These are phyloP conservation scores for Gaeumannomyces tritici DNA, from an alignment of 2,329 filamentous ascomycete genomes.

Conservation along the genomic window DNA sequence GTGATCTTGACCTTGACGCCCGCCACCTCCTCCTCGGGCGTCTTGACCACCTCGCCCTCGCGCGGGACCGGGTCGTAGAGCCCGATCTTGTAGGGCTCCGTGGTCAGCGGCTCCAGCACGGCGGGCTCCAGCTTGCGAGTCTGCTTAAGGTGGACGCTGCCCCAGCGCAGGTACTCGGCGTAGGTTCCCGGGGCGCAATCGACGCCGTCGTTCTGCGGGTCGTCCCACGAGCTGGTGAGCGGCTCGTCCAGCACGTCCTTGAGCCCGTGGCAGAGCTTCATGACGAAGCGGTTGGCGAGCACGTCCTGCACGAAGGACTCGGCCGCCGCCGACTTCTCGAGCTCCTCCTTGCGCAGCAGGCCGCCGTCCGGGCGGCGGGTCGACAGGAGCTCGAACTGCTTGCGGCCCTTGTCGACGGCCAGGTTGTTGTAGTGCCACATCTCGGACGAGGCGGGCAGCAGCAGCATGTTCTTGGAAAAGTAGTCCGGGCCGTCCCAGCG, in stretches of 20 bases:
- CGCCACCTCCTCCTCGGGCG: conserved; percentile 54
- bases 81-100: conserved; percentile 27
- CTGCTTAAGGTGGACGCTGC: not conserved
- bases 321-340: not conserved
- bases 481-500: conserved; percentile 2
- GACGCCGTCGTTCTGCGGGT: not conserved
- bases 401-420: conserved; percentile 1
- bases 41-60: conserved; percentile 58
- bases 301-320: conserved; percentile 6
- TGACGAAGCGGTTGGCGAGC: conserved; percentile 3
- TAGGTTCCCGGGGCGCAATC: conserved; percentile 2
- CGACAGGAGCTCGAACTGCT: not conserved
- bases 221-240: conserved; percentile 5
- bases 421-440: not conserved
- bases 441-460: not conserved
- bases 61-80: conserved; percentile 86
- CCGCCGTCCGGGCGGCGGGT: conserved; percentile 1
- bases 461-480: conserved; percentile 3
- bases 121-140: not conserved
- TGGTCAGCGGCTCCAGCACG: not conserved
- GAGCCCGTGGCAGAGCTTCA: conserved; percentile 5
- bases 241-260: not conserved
- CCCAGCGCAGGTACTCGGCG: conserved; percentile 2
- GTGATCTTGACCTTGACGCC: conserved; percentile 86
- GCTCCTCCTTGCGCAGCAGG: conserved; percentile 1